phyloP scores from a whole-genome alignment of 2,329 filamentous ascomycete genomes.

The Neonectria coccinea region DNA sequence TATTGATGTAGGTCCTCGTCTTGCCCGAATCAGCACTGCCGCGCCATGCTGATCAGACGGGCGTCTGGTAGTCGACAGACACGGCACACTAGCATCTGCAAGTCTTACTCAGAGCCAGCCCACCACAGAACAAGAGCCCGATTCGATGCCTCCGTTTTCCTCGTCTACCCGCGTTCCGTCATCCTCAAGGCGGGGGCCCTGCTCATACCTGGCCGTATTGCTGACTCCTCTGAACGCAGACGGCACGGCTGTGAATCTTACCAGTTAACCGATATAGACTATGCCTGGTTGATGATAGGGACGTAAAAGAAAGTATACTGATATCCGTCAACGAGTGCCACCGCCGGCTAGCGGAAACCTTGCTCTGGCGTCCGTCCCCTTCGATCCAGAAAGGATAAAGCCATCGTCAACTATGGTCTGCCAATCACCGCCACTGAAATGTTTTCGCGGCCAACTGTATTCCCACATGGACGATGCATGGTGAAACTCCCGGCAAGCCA shows the following conservation, averaged over 20 bases:
- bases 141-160: neutral
- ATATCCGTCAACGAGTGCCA: neutral
- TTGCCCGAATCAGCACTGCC: neutral
- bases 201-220: neutral
- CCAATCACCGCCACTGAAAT: neutral
- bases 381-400: conserved; percentile 4
- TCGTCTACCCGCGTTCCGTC: neutral
- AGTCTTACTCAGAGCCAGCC: neutral
- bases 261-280: neutral
- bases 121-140: neutral
- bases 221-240: neutral
- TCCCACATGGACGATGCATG: neutral
- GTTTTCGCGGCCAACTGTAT: no score
- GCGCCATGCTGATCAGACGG: neutral
- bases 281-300: neutral
- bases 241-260: neutral
- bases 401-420: neutral
- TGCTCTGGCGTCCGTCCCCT: neutral
- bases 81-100: neutral
- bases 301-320: neutral
- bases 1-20: no score
- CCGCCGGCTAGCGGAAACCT: conserved; percentile 7
- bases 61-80: neutral
- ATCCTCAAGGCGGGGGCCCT: neutral
- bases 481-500: conserved; percentile 2